phyloP scores from a whole-genome alignment of 2,329 filamentous ascomycete genomes.

The Fonsecaea pugnacius region DNA sequence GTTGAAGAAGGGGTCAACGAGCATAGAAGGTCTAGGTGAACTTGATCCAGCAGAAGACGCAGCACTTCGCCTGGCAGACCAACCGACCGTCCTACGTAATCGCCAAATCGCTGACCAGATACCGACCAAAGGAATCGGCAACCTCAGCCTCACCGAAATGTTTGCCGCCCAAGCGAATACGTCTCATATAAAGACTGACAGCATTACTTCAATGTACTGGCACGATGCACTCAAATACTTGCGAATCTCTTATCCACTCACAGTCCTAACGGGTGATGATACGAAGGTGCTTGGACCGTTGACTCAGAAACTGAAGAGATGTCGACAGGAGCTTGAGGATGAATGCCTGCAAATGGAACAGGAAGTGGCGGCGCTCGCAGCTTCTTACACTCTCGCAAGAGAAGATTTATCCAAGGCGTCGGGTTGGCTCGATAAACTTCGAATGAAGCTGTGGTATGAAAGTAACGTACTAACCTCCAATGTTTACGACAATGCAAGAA shows the following conservation, averaged over 20 bases:
- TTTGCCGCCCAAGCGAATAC: slow-evolving; percentile 25
- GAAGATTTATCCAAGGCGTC: slow-evolving; percentile 61
- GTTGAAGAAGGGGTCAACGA: not conserved
- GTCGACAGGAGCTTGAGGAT: slow-evolving; percentile 59
- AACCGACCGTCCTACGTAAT: not conserved
- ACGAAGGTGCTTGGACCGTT: slow-evolving; percentile 72
- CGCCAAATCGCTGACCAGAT: not conserved
- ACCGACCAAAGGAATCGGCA: not conserved
- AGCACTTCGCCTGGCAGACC: slow-evolving; percentile 31
- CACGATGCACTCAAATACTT: slow-evolving; percentile 81
- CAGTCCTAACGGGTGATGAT: slow-evolving; percentile 63
- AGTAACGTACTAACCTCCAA: slow-evolving; percentile 90
- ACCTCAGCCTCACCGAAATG: slow-evolving; percentile 23
- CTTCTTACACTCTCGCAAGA: slow-evolving; percentile 18
- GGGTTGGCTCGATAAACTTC: slow-evolving; percentile 71
- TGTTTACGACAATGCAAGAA: slow-evolving; percentile 82
- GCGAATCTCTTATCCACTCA: slow-evolving; percentile 62
- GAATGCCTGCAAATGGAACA: slow-evolving; percentile 29
- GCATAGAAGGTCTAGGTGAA: slow-evolving; percentile 15
- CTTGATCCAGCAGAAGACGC: slow-evolving; percentile 32
- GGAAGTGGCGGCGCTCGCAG: slow-evolving; percentile 27
- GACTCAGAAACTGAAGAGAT: slow-evolving; percentile 73
- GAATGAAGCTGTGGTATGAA: slow-evolving; percentile 99
- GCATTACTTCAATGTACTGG: slow-evolving; percentile 54
- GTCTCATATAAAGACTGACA: slow-evolving; percentile 31